phyloP scores from a whole-genome alignment of 2,329 filamentous ascomycete genomes.

The Fusarium papillatum region DNA sequence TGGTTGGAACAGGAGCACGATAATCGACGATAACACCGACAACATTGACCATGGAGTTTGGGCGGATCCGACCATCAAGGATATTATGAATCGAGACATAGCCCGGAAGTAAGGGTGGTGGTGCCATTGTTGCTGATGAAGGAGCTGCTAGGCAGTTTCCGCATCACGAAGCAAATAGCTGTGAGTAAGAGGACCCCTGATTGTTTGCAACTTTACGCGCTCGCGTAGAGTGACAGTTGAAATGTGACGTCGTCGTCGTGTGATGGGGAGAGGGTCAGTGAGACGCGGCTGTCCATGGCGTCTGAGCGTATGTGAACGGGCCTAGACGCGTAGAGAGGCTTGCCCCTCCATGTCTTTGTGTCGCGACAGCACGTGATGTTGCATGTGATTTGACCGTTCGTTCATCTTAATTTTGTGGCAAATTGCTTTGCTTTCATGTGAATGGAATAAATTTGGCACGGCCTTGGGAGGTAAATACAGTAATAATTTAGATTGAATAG shows the following conservation, averaged over 20 bases:
- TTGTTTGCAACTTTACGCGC: conserved; percentile 9
- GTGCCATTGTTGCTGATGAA: conserved; percentile 15
- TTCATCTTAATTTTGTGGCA: background rate
- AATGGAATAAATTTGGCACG: background rate
- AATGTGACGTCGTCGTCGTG: conserved; percentile 8
- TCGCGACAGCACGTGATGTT: conserved; percentile 44
- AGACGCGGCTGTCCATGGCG: conserved; percentile 32
- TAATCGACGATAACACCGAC: conserved; percentile 80
- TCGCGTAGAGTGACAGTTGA: conserved; percentile 9
- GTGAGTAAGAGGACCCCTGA: background rate
- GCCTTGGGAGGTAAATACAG: background rate
- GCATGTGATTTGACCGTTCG: conserved; percentile 33
- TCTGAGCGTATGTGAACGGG: background rate
- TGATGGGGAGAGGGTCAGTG: conserved; percentile 1
- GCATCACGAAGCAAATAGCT: background rate
- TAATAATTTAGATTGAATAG: background rate
- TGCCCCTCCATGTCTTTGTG: conserved; percentile 5
- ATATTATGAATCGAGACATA: conserved; percentile 55
- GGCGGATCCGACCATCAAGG: conserved; percentile 53
- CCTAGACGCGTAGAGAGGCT: conserved; percentile 27
- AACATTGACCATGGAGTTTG: conserved; percentile 63
- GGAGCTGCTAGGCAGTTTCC: conserved; percentile 11
- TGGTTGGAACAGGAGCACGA: conserved; percentile 64
- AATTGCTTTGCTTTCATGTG: conserved; percentile 7
- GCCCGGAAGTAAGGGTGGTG: conserved; percentile 33